A percentile compares a stretch with the other conserved stretches of the same genome.
These are phyloP conservation scores for Taphrina communis DNA, from an alignment of 1,139 yeast species.

Conservation along the genomic window DNA sequence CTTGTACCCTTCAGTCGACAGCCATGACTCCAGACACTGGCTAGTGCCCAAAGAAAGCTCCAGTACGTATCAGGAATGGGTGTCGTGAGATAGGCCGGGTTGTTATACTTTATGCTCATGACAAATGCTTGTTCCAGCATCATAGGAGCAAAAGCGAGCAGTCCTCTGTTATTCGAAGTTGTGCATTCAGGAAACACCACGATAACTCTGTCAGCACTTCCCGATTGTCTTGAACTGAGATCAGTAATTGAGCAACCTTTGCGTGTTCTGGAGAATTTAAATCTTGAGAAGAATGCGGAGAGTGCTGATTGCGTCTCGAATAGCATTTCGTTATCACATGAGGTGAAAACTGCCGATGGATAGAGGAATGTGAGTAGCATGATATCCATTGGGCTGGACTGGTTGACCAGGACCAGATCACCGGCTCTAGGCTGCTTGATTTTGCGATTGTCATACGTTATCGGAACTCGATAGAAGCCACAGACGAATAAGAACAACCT, in stretches of 20 bases:
- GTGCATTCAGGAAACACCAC: constrained; percentile 36
- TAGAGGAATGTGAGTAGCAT: constrained; percentile 16
- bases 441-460: constrained; percentile 25
- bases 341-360: constrained; percentile 26
- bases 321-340: constrained; percentile 30
- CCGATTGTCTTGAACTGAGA: constrained; percentile 4
- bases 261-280: neutral
- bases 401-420: constrained; percentile 25
- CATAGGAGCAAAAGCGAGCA: constrained; percentile 38
- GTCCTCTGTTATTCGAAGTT: constrained; percentile 39
- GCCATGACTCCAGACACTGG: constrained; percentile 28
- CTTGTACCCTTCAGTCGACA: constrained; percentile 29
- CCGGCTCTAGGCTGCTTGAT: constrained; percentile 17
- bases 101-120: constrained; percentile 33
- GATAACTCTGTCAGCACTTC: constrained; percentile 5
- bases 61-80: constrained; percentile 33
- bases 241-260: constrained; percentile 9
- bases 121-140: constrained; percentile 29
- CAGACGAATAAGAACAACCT: constrained; percentile 20
- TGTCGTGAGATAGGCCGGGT: constrained; percentile 33
- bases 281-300: constrained; percentile 12
- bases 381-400: constrained; percentile 35
- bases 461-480: constrained; percentile 23
- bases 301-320: constrained; percentile 31
- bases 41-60: constrained; percentile 33